A percentile compares a stretch with the other conserved stretches of the same genome.
Evolutionary conservation across 768 basidiomycete genomes (phyloP).

Genomic region (Calocybe cyanea): DNA sequence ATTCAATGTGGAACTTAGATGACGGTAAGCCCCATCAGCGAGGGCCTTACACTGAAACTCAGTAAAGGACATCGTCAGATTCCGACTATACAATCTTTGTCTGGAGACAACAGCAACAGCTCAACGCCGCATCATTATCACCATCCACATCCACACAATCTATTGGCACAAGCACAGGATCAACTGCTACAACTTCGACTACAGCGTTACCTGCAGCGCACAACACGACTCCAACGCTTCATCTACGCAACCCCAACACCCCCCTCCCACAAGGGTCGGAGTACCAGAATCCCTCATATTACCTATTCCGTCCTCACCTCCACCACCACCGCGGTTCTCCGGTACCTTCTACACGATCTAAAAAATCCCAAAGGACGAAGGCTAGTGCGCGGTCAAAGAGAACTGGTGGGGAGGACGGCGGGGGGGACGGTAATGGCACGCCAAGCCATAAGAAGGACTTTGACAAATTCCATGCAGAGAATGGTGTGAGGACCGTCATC

Average conservation of each 20-base stretch:
- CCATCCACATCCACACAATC: constrained; percentile 20
- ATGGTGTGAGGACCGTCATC: constrained; percentile 89
- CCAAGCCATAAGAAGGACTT: constrained; percentile 74
- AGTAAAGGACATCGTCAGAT: constrained; percentile 34
- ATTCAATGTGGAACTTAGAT: constrained; percentile 80
- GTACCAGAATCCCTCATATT: constrained; percentile 71
- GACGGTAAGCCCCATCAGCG: constrained; percentile 58
- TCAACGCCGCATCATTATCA: constrained; percentile 13
- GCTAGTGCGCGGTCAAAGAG: constrained; percentile 26
- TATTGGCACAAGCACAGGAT: constrained; percentile 20
- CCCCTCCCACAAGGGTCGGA: constrained; percentile 58
- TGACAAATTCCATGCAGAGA: constrained; percentile 82
- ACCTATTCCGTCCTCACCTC: constrained; percentile 46
- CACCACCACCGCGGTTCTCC: constrained; percentile 27
- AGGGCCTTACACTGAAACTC: not conserved
- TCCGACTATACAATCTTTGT: constrained; percentile 86
- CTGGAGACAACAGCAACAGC: constrained; percentile 64
- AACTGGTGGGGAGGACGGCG: constrained; percentile 14
- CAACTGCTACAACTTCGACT: constrained; percentile 22
- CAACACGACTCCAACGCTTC: constrained; percentile 49
- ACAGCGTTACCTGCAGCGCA: too few species aligned
- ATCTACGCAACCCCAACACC: constrained; percentile 57
- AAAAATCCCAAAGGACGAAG: constrained; percentile 38
- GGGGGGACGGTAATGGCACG: constrained; percentile 41
- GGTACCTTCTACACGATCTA: constrained; percentile 35